phyloP scores from a whole-genome alignment of 345 rosid genomes.

The Bruguiera gymnorhiza region DNA sequence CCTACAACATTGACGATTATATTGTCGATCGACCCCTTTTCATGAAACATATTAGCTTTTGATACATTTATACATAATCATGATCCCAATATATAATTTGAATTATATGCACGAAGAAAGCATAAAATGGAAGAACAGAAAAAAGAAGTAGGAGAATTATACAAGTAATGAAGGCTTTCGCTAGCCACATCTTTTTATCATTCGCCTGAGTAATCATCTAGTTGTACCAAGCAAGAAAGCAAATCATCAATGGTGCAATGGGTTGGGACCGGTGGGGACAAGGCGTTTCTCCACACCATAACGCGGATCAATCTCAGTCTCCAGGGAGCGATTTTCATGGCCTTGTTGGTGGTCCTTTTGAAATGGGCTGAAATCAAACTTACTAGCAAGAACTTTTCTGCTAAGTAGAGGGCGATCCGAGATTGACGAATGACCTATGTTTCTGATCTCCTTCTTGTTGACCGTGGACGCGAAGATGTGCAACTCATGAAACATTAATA shows the following conservation, averaged over 20 bases:
- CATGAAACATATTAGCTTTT: not conserved
- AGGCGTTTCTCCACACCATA: conserved; percentile 87
- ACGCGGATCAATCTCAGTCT: conserved; percentile 65
- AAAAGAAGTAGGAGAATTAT: too few relatives aligned
- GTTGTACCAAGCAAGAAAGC: conserved; percentile 7
- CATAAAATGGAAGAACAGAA: too few relatives aligned
- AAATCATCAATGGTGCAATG: conserved; percentile 72
- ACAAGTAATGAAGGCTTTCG: conserved; percentile 10
- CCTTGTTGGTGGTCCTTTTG: conserved; percentile 25
- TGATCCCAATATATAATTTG: too few relatives aligned
- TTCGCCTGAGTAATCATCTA: not conserved
- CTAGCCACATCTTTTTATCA: conserved; percentile 4
- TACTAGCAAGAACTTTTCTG: conserved; percentile 50
- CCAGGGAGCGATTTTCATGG: conserved; percentile 12
- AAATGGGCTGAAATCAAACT: conserved; percentile 64
- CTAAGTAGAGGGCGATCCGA: conserved; percentile 18
- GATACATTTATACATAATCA: conserved; percentile 9
- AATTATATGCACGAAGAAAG: too few relatives aligned
- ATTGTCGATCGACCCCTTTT: not conserved
- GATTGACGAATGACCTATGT: not conserved
- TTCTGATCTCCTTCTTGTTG: conserved; percentile 13
- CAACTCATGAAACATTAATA: conserved; percentile 47
- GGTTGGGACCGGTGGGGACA: conserved; percentile 91
- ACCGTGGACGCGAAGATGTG: conserved; percentile 23
- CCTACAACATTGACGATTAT: conserved; percentile 7